These are phyloP conservation scores for Coniochaeta pulveracea DNA, from an alignment of 2,329 filamentous ascomycete genomes.

Conservation along the genomic window DNA sequence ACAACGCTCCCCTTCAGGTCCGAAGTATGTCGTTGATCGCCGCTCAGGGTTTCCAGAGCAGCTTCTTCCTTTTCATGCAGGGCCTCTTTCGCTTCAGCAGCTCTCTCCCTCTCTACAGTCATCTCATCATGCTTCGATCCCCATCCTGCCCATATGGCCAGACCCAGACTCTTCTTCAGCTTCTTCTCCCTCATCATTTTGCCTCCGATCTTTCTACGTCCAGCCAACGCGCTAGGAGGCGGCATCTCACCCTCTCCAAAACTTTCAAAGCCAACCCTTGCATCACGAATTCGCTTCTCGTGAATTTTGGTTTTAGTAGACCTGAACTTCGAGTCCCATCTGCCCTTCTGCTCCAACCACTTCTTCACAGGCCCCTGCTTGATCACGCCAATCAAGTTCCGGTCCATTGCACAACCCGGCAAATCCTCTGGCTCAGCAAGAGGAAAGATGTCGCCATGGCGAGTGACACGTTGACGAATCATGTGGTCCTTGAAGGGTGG, in stretches of 20 bases:
- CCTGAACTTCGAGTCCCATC: slow-evolving; percentile 65
- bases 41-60: too few species aligned
- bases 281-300: slow-evolving; percentile 61
- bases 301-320: slow-evolving; percentile 61
- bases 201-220: slow-evolving; percentile 43
- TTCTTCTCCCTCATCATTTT: slow-evolving; percentile 37
- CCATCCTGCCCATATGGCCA: slow-evolving; percentile 79
- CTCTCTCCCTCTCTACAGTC: slow-evolving; percentile 49
- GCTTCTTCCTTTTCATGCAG: slow-evolving; percentile 20
- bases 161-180: slow-evolving; percentile 52
- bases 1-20: too few species aligned
- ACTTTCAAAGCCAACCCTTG: slow-evolving; percentile 58
- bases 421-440: slow-evolving; percentile 56
- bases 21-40: too few species aligned
- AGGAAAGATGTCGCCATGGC: slow-evolving; percentile 62
- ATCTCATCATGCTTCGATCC: slow-evolving; percentile 80
- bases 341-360: slow-evolving; percentile 65
- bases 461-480: slow-evolving; percentile 80
- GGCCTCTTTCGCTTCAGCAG: slow-evolving; percentile 23
- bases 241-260: slow-evolving; percentile 65
- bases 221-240: slow-evolving; percentile 73
- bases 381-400: slow-evolving; percentile 61
- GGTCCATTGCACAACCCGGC: slow-evolving; percentile 49
- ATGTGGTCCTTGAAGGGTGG: slow-evolving; percentile 75
- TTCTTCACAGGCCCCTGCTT: slow-evolving; percentile 71